Evolutionary conservation across 2,329 filamentous ascomycete species (phyloP).

Genomic region (Epichloe sylvatica): DNA sequence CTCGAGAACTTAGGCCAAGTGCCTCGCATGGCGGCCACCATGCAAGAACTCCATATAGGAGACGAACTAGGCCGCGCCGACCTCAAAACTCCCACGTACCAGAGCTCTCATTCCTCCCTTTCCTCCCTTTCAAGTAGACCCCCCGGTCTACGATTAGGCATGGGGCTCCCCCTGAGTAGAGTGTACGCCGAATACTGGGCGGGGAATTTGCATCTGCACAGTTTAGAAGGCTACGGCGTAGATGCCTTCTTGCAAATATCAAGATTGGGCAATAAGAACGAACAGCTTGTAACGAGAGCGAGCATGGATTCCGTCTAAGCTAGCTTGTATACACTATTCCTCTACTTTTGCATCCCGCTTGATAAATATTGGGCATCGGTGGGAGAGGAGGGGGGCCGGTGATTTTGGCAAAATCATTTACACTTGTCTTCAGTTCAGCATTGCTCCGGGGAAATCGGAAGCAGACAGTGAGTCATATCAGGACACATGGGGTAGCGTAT

Average conservation of each 20-base stretch:
- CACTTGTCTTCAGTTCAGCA: too few species aligned
- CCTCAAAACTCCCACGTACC: constrained; percentile 27
- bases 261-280: constrained; percentile 94
- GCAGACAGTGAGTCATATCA: too few species aligned
- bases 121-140: constrained; percentile 68
- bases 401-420: neutral
- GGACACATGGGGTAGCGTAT: too few species aligned
- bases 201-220: constrained; percentile 79
- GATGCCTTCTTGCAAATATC: constrained; percentile 95
- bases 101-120: constrained; percentile 61
- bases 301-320: constrained; percentile 55
- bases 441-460: too few species aligned
- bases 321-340: too few species aligned
- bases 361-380: neutral
- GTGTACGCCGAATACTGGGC: constrained; percentile 99
- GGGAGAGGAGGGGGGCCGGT: too few species aligned
- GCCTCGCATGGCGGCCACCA: constrained; percentile 81
- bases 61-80: constrained; percentile 27
- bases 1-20: constrained; percentile 79
- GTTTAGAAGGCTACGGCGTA: constrained; percentile 85
- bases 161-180: constrained; percentile 83
- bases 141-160: constrained; percentile 76
- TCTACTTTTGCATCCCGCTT: too few species aligned
- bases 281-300: constrained; percentile 69
- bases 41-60: constrained; percentile 63